Conservation (phyloP, 2,329 filamentous ascomycete genomes). For the Cordyceps fumosorosea region DNA sequence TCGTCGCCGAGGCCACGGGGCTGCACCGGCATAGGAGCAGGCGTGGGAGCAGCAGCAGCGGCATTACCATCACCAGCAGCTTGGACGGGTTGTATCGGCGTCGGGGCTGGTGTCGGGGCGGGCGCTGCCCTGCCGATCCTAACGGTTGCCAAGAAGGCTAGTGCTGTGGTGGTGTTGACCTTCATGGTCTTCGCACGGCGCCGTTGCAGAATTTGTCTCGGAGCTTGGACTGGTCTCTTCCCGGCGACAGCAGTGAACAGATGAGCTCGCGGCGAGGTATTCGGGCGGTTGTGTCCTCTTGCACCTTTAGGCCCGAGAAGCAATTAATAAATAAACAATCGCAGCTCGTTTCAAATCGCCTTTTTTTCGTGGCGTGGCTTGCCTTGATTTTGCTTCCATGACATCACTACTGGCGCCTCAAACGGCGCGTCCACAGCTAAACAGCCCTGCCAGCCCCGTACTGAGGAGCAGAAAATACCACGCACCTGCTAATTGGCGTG, state of each 20-base stretch:
- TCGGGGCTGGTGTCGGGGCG: not conserved
- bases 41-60: constrained; percentile 14
- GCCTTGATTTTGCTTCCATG: constrained; percentile 1
- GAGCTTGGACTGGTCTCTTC: not conserved
- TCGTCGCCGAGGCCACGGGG: constrained; percentile 32
- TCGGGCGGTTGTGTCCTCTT: not conserved
- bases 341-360: not conserved
- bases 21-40: constrained; percentile 16
- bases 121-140: constrained; percentile 9
- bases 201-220: not conserved
- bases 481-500: not conserved
- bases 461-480: not conserved
- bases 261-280: not conserved
- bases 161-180: not conserved
- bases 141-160: constrained; percentile 10
- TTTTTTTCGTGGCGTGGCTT: not conserved
- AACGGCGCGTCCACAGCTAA: not conserved
- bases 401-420: constrained; percentile 3
- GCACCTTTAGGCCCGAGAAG: not conserved
- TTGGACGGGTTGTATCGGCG: not conserved
- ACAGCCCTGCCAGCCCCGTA: not conserved
- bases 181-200: not conserved
- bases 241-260: not conserved
- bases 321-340: not conserved
- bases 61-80: not conserved